phyloP scores from a whole-genome alignment of 2,329 filamentous ascomycete genomes.

The Aspergillus pseudoglaucus region DNA sequence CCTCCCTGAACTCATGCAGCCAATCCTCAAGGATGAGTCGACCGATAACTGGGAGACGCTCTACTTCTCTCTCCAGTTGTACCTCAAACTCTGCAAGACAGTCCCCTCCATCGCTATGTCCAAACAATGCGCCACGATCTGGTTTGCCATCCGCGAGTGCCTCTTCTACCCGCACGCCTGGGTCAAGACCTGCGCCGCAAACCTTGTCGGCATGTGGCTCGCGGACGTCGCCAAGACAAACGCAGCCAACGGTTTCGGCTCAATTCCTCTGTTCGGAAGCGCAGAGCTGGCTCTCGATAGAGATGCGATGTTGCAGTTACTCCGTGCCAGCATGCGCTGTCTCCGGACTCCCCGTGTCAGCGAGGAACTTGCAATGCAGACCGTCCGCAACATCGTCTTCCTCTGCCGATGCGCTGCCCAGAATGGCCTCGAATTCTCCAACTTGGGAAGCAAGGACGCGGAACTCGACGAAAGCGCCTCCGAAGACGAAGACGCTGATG shows the following conservation, averaged over 20 bases:
- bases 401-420: slow-evolving; percentile 60
- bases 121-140: slow-evolving; percentile 56
- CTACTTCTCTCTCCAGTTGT: slow-evolving; percentile 64
- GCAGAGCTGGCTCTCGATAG: slow-evolving; percentile 62
- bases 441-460: slow-evolving; percentile 36
- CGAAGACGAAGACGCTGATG: slow-evolving; percentile 41
- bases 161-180: slow-evolving; percentile 65
- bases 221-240: slow-evolving; percentile 66
- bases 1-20: slow-evolving; percentile 51
- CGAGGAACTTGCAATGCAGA: slow-evolving; percentile 70
- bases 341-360: slow-evolving; percentile 60
- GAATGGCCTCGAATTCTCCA: slow-evolving; percentile 46
- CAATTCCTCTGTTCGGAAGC: slow-evolving; percentile 60
- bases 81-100: slow-evolving; percentile 60
- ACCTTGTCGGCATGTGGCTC: slow-evolving; percentile 69
- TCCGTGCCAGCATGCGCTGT: slow-evolving; percentile 51
- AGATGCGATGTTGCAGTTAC: slow-evolving; percentile 56
- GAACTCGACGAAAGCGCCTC: slow-evolving; percentile 31
- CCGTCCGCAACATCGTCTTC: slow-evolving; percentile 75
- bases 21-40: slow-evolving; percentile 43
- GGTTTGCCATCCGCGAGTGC: slow-evolving; percentile 61
- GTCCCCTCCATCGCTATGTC: slow-evolving; percentile 61
- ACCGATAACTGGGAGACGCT: slow-evolving; percentile 62
- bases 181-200: slow-evolving; percentile 71
- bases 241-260: slow-evolving; percentile 46